Evolutionary conservation across 352 stramenopile species (phyloP), one percentile per base, ranked within the genome.

Genomic region (Globisporangium echinulatum): DNA sequence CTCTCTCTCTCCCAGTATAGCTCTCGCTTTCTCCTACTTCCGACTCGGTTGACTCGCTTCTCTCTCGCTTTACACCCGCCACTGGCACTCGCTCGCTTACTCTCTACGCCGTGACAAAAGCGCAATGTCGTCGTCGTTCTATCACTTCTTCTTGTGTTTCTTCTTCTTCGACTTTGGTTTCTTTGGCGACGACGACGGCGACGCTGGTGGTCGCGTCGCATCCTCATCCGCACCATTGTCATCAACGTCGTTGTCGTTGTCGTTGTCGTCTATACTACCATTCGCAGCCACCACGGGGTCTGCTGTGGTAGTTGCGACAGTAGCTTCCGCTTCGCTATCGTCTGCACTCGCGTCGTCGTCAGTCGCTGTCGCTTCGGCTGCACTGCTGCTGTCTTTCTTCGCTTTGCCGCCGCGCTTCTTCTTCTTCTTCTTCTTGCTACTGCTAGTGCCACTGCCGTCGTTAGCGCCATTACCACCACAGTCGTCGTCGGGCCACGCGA

Each of bases 401-500:
- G 25, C 51, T 37, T 61, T 62, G 40, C 68, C 61, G 25, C 77
- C 75, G 33, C 67, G 39, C 65, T 87, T 85, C 67, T 83, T 87
- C 59, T 75, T 75, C 14, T 62, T 90, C 69, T 92, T 92, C 58
- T 88, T 89, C 71, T 90, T 90, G 46, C 76, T 72, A n/a, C 25
- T 33, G 25, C 25, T 33, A 33, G 25, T 33, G 25, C 59, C 69
- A 38, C 66, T 64, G 19, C 86, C 69, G 17, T 52, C 57, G 19
- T 53, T n/a, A 36, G n/a, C 9, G 4, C 39, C n/a, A 14, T 4
- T 56, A 11, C 46, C n/a, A 4, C 39, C 7, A 8, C 9, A 55
- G 62, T 85, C 70, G 14, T 90, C 77, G 36, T 90, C 82, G 1
- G 85, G 83, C 82, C 84, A 95, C 50, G 85, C 82, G 3, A 93